Evolutionary conservation across 2,329 filamentous ascomycete species (phyloP).

Genomic region (Colletotrichum endophyticum): DNA sequence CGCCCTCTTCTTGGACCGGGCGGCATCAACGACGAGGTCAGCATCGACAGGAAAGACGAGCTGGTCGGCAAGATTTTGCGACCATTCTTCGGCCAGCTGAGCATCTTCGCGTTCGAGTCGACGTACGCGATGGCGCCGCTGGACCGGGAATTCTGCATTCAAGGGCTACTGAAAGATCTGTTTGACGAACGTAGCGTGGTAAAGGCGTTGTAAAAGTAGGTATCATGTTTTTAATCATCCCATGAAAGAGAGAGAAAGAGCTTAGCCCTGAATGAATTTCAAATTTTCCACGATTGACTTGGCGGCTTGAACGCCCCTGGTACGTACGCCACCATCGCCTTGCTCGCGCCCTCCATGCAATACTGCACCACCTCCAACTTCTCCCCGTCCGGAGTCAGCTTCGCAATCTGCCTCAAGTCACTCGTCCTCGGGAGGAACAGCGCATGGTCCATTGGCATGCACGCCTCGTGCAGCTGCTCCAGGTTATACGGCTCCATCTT

Average conservation of each 20-base stretch:
- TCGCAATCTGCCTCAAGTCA: conserved; percentile 79
- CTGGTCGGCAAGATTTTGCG: conserved; percentile 79
- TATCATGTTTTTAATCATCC: neutral
- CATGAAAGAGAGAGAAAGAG: neutral
- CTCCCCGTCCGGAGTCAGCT: conserved; percentile 48
- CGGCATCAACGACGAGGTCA: conserved; percentile 60
- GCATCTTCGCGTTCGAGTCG: conserved; percentile 91
- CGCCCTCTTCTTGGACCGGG: conserved; percentile 56
- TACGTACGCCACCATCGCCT: conserved; percentile 73
- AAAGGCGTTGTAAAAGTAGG: conserved; percentile 53
- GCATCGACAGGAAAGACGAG: conserved; percentile 67
- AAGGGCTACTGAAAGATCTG: conserved; percentile 72
- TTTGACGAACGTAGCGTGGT: conserved; percentile 79
- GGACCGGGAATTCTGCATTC: conserved; percentile 69
- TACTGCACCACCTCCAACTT: conserved; percentile 86
- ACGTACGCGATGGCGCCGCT: conserved; percentile 82
- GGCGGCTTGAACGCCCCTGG: conserved; percentile 35
- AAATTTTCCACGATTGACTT: neutral
- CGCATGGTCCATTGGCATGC: conserved; percentile 64
- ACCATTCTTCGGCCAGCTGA: conserved; percentile 90
- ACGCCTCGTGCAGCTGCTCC: conserved; percentile 65
- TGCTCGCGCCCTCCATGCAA: conserved; percentile 88
- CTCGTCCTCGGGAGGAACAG: conserved; percentile 88
- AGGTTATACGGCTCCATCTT: conserved; percentile 90
- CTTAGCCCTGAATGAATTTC: neutral